These are phyloP conservation scores for Boletus subcaerulescens DNA, from an alignment of 768 basidiomycete genomes.

Conservation along the genomic window DNA sequence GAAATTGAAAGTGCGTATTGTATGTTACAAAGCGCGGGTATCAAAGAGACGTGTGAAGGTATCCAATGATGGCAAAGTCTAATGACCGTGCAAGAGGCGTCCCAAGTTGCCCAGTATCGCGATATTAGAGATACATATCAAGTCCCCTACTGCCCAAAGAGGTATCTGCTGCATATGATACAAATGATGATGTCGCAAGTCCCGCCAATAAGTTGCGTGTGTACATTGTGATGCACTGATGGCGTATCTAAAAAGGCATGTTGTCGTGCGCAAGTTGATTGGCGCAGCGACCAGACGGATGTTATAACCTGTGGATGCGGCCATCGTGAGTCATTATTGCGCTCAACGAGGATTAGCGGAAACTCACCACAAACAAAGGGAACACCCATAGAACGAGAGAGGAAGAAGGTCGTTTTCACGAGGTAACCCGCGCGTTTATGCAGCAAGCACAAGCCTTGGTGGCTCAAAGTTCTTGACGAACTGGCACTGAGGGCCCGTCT, in stretches of 20 bases:
- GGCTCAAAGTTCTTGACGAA: conserved; percentile 60
- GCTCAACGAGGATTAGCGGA: not conserved
- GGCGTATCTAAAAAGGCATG: conserved; percentile 2
- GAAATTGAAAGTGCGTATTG: conserved; percentile 4
- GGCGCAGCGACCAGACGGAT: not conserved
- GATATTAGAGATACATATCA: conserved; percentile 24
- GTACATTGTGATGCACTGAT: conserved; percentile 27
- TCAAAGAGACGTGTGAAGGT: conserved; percentile 12
- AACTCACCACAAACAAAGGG: conserved; percentile 4
- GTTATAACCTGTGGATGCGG: not conserved
- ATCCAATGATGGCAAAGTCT: not conserved
- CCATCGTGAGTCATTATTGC: not conserved
- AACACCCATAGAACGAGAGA: not conserved
- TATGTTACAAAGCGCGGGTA: conserved; percentile 15
- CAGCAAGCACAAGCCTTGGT: conserved; percentile 19
- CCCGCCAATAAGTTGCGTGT: conserved; percentile 19
- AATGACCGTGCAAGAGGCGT: conserved; percentile 3
- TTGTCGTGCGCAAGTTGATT: not conserved
- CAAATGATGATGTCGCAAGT: conserved; percentile 3
- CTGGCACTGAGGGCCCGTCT: conserved; percentile 76
- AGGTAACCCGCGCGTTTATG: conserved; percentile 1
- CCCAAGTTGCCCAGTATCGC: conserved; percentile 6
- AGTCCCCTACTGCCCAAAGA: not conserved
- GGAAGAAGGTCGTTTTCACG: too few relatives aligned
- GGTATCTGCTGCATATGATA: conserved; percentile 4